These are phyloP conservation scores for Epichloe hybrida DNA, from an alignment of 2,329 filamentous ascomycete species.

Conservation along the genomic window DNA sequence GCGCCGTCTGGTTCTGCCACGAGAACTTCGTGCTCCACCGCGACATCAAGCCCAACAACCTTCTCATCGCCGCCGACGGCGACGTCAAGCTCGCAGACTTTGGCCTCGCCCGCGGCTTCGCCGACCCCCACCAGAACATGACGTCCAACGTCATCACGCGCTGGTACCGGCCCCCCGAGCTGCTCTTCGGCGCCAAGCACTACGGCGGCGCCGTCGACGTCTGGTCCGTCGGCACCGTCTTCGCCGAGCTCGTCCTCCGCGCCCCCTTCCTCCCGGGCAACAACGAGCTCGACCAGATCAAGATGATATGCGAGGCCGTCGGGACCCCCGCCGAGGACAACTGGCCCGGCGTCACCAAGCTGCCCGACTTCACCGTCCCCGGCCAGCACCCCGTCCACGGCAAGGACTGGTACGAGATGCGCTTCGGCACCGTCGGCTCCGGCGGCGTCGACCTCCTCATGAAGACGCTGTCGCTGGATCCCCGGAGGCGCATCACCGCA, in stretches of 20 bases:
- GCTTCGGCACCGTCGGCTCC: slow-evolving; percentile 68
- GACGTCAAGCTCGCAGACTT: slow-evolving; percentile 97
- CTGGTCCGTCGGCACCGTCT: slow-evolving; percentile 87
- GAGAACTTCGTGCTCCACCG: slow-evolving; percentile 87
- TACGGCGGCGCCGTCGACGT: slow-evolving; percentile 87
- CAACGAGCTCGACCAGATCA: slow-evolving; percentile 75
- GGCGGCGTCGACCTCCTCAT: slow-evolving; percentile 81
- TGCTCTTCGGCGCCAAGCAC: slow-evolving; percentile 79
- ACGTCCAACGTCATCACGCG: slow-evolving; percentile 90
- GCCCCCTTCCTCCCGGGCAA: slow-evolving; percentile 73
- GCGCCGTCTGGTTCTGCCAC: slow-evolving; percentile 93
- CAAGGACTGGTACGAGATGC: slow-evolving; percentile 57
- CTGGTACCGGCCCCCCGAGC: slow-evolving; percentile 86
- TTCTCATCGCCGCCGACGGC: slow-evolving; percentile 84
- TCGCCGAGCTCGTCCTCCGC: slow-evolving; percentile 78
- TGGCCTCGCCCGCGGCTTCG: slow-evolving; percentile 78
- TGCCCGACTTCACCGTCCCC: slow-evolving; percentile 68
- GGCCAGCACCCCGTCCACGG: slow-evolving; percentile 49
- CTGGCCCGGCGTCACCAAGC: slow-evolving; percentile 79
- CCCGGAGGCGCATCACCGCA: slow-evolving; percentile 69
- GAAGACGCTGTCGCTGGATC: slow-evolving; percentile 73
- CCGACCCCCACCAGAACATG: slow-evolving; percentile 81
- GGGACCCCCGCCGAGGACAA: slow-evolving; percentile 88
- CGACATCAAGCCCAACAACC: slow-evolving; percentile 98
- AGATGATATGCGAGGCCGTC: slow-evolving; percentile 69